Evolutionary conservation across 2,329 filamentous ascomycete species (phyloP).

Genomic region (Fusarium torreyae): DNA sequence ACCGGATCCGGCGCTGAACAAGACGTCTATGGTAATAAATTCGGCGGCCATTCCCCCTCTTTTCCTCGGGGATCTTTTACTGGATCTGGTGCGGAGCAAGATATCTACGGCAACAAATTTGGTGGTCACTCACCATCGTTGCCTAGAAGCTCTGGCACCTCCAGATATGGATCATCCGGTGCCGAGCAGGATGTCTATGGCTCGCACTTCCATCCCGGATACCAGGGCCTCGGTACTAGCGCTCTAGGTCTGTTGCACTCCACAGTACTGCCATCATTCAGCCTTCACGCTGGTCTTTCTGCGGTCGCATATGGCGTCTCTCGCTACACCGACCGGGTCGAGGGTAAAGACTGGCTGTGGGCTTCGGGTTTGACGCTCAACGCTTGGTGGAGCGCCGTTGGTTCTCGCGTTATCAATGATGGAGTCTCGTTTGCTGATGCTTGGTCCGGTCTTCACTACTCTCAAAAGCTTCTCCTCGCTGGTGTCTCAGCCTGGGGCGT

Average conservation of each 20-base stretch:
- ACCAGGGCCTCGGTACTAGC: constrained; percentile 17
- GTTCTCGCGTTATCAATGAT: constrained; percentile 7
- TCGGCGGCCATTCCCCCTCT: background rate
- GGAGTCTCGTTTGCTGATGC: constrained; percentile 3
- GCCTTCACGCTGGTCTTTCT: constrained; percentile 11
- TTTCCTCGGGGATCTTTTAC: background rate
- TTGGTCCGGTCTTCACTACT: constrained; percentile 6
- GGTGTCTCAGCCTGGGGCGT: constrained; percentile 22
- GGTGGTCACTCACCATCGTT: background rate
- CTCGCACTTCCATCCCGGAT: constrained; percentile 24
- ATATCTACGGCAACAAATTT: constrained; percentile 3
- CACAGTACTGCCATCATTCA: constrained; percentile 18
- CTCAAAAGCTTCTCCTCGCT: constrained; percentile 15
- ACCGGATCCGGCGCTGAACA: constrained; percentile 2
- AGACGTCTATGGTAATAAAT: background rate
- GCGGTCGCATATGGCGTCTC: constrained; percentile 16
- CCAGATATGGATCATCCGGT: background rate
- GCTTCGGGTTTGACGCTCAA: constrained; percentile 28
- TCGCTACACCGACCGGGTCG: constrained; percentile 13
- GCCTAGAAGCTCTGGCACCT: background rate
- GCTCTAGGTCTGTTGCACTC: constrained; percentile 18
- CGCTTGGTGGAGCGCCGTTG: constrained; percentile 33
- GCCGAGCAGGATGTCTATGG: constrained; percentile 23
- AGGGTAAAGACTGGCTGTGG: constrained; percentile 27
- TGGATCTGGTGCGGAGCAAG: constrained; percentile 4